phyloP scores from a whole-genome alignment of 352 stramenopile species.

The Globisporangium viniferum region DNA sequence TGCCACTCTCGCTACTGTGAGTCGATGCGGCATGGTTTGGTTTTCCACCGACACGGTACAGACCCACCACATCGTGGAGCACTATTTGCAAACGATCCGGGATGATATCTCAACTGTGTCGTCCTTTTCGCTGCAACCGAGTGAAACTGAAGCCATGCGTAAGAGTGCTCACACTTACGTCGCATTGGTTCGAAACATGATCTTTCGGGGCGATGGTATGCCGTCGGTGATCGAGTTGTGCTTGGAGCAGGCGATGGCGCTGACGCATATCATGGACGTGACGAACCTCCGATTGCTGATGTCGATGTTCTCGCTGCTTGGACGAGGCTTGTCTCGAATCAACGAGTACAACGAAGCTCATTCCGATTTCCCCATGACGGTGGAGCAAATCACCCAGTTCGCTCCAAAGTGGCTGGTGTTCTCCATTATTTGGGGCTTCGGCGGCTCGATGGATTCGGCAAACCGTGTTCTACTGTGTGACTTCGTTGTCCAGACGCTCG shows the following conservation, averaged over 20 bases:
- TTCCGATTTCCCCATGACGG: conserved; percentile 96
- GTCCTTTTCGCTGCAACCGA: conserved; percentile 65
- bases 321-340: conserved; percentile 91
- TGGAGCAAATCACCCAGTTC: conserved; percentile 96
- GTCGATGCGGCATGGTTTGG: conserved; percentile 99
- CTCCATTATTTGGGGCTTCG: conserved; percentile 98
- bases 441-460: conserved; percentile 93
- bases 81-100: conserved; percentile 74
- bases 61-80: conserved; percentile 88
- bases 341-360: conserved; percentile 99
- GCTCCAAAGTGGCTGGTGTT: conserved; percentile 98
- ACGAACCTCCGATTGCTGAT: conserved; percentile 93
- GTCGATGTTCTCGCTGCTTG: conserved; percentile 96
- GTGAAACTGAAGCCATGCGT: conserved; percentile 58
- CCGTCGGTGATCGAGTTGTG: conserved; percentile 90
- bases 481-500: conserved; percentile 85
- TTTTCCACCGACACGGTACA: conserved; percentile 97
- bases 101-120: conserved; percentile 59
- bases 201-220: conserved; percentile 45
- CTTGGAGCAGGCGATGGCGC: conserved; percentile 89
- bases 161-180: conserved; percentile 73
- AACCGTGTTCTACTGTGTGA: conserved; percentile 92
- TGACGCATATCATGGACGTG: conserved; percentile 96
- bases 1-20: conserved; percentile 99
- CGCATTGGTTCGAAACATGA: conserved; percentile 50